Evolutionary conservation across 148 eudicot genomes (phyloP).

Genomic region (Linanthus parryae): DNA sequence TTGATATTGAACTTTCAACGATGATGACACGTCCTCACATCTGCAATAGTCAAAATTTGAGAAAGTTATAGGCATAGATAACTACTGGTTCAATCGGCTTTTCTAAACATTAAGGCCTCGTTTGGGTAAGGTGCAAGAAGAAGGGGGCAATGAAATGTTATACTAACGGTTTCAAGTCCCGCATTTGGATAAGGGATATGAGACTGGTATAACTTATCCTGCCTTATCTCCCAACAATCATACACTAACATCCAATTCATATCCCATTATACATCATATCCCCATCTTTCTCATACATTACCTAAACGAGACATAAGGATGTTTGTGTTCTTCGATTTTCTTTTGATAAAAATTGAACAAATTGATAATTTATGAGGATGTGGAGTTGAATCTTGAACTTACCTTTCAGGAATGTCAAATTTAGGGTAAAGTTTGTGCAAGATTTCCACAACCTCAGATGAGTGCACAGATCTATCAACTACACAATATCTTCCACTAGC

Average conservation of each 20-base stretch:
- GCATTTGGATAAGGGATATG: too few relatives aligned
- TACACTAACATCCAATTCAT: too few relatives aligned
- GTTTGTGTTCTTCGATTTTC: too few relatives aligned
- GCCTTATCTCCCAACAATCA: too few relatives aligned
- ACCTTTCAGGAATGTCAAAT: constrained; percentile 26
- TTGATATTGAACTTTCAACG: constrained; percentile 4
- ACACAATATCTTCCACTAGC: constrained; percentile 41
- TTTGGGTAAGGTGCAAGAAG: background rate
- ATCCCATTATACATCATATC: too few relatives aligned
- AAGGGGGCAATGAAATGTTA: too few relatives aligned
- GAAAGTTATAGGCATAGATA: background rate
- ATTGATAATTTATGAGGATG: background rate
- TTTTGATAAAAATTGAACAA: background rate
- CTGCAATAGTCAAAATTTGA: constrained; percentile 13
- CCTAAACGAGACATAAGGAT: background rate
- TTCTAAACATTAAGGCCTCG: background rate
- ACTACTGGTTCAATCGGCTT: too few relatives aligned
- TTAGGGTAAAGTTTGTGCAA: constrained; percentile 27
- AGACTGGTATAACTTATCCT: too few relatives aligned
- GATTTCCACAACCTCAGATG: constrained; percentile 17
- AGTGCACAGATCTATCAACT: constrained; percentile 20
- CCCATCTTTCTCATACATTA: too few relatives aligned
- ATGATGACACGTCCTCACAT: constrained; percentile 22
- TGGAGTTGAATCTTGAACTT: background rate
- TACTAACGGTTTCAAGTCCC: too few relatives aligned